Base-by-base conservation (phyloP, 1,139 yeast species). In the Zygoascus hellenicus region DNA sequence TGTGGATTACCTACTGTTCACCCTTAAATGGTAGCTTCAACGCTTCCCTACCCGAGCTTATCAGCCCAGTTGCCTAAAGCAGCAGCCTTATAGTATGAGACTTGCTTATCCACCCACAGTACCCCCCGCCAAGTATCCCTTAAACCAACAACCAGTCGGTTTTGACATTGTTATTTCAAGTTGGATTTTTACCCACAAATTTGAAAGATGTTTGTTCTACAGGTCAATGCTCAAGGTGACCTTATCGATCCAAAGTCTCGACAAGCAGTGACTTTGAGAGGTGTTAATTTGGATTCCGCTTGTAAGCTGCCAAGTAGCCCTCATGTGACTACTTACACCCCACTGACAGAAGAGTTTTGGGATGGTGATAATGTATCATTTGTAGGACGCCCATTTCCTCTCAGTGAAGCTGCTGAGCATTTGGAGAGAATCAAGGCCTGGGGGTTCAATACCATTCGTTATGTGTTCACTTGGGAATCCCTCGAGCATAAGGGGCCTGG, bases 401-500 rank as follows among this genome's bases (percentile, higher is more conserved):
- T 88, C 22, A 79, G 74, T 10, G 92, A 86, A 22, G 92, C 94
- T 0, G 78, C 72, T 44, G 69, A 60, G 47, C 97, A 89, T 63
- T 70, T 89, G 42, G 69, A 65, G 26, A 68, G 95, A 49, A 77
- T 89, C 58, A 84, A 82, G 61, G 74, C 82, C 10, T 78, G 94
- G 79, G 97, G 97, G 1, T 87, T 76, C 64, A 89, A 89, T 61
- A 76, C 84, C 9, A 76, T 89, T 19, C 68, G 97, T 49, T 85
- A 82, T 60, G 71, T 89, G 14, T 70, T 86, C 39, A 84, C 95
- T 0, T 90, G 97, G 97, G 97, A 90, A 62, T 94, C 97, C 0
- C 59, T 90, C 9, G 97, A 90, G 62, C 97, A 90, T 58, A 71
- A 69, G 45, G 97, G 96, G 0, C 97, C 97, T 2, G 94, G 88